A percentile compares a stretch with the other conserved stretches of the same genome.
phyloP scores from a whole-genome alignment of 2,329 filamentous ascomycete species.

The Colletotrichum theobromicola region DNA sequence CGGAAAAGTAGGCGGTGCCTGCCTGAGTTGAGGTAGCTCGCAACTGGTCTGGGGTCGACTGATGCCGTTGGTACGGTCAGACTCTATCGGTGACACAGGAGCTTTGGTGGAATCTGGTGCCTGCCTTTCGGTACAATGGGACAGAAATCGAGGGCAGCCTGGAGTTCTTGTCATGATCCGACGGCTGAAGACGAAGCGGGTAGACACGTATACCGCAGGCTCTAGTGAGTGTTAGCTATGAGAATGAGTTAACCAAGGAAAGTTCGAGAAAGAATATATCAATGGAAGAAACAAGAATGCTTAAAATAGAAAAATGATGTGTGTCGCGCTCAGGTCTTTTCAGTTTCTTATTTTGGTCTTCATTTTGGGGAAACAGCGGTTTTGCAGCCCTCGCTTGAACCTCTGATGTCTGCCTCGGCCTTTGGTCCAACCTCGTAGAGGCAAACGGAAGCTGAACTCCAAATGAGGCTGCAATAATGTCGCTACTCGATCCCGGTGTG shows the following conservation, averaged over 20 bases:
- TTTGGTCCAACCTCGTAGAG: slow-evolving; percentile 60
- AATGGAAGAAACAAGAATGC: neutral
- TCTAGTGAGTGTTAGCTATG: neutral
- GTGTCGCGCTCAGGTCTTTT: slow-evolving; percentile 73
- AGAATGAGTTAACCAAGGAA: neutral
- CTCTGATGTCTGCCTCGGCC: slow-evolving; percentile 58
- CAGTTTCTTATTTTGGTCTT: slow-evolving; percentile 63
- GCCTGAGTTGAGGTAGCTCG: neutral
- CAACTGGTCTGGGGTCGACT: no score
- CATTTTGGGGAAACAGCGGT: slow-evolving; percentile 56
- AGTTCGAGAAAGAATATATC: neutral
- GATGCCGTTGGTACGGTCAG: neutral
- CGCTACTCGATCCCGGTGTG: neutral
- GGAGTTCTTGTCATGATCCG: neutral
- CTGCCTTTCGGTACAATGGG: neutral
- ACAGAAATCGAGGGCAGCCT: neutral
- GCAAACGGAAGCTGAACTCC: slow-evolving; percentile 55
- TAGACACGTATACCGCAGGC: neutral
- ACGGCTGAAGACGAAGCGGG: neutral
- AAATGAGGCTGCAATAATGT: slow-evolving; percentile 43
- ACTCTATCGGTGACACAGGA: neutral
- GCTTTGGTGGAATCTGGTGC: neutral
- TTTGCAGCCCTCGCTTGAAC: slow-evolving; percentile 37
- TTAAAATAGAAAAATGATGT: neutral
- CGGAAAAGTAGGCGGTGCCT: neutral